Percentiles rank a stretch among this genome's conserved stretches.
These are phyloP conservation scores for Bryum argenteum DNA, from an alignment of 225 moss, liverwort and hornwort species.

Conservation along the genomic window DNA sequence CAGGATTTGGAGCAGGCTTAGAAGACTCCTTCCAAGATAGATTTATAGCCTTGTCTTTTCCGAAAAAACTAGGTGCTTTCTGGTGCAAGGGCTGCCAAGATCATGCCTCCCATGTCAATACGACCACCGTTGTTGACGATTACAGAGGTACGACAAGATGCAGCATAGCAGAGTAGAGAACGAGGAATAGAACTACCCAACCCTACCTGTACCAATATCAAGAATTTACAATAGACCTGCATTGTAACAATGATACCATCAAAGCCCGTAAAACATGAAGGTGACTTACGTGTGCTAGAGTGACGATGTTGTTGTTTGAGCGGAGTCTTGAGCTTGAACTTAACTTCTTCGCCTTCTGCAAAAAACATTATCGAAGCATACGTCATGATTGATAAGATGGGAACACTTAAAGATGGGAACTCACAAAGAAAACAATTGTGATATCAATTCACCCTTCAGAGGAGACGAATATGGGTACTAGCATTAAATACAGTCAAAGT, in stretches of 20 bases:
- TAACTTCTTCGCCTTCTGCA: constrained; percentile 90
- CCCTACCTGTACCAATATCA: background rate
- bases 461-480: constrained; percentile 2
- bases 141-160: constrained; percentile 9
- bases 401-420: constrained; percentile 13
- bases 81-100: constrained; percentile 82
- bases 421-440: constrained; percentile 11
- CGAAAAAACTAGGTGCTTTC: constrained; percentile 89
- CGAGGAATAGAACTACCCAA: constrained; percentile 3
- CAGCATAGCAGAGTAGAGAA: constrained; percentile 9
- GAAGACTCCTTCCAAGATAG: constrained; percentile 78
- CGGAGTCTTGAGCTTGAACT: constrained; percentile 83
- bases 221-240: background rate
- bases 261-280: constrained; percentile 6
- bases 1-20: constrained; percentile 62
- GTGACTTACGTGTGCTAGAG: constrained; percentile 66
- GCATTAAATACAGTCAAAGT: constrained; percentile 7
- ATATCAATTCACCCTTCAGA: constrained; percentile 7
- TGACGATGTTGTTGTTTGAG: constrained; percentile 88
- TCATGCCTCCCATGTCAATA: constrained; percentile 27
- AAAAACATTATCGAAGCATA: constrained; percentile 20
- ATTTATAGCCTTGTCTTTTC: constrained; percentile 84
- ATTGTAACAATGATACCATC: background rate
- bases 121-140: background rate
- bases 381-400: too few relatives aligned